Evolutionary conservation across 768 basidiomycete genomes (phyloP), one percentile per base, ranked within the genome.

Genomic region (Suillus fuscotomentosus): DNA sequence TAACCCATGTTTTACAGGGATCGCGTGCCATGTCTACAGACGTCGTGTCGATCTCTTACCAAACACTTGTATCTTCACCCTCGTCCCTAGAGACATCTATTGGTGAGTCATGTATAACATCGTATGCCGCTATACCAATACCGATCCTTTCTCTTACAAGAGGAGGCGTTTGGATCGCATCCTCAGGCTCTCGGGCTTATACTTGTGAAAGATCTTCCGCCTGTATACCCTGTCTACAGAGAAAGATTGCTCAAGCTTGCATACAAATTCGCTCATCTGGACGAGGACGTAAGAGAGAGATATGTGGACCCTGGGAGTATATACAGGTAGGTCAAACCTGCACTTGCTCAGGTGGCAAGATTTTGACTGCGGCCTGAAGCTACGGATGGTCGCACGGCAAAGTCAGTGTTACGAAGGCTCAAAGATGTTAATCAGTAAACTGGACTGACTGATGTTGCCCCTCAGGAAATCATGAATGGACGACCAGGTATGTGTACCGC

Each of bases 381-480:
- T 98, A 95, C 75, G 97, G 97, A n/a, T 99, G 97, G 97, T 93
- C 91, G 51, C 93, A 97, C 77, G 97, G 97, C 62, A 97, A 98
- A 83, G 91, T 88, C 69, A 60, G 73, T 66, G 17, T 38, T 11
- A 20, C 36, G 22, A 39, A 22, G 22, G 47, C 36, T 55, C 20
- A 24, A n/a, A 24, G 43, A 22, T 17, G 20, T 27, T 20, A 2
- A 10, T 41, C 24, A 17, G 42, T 17, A 13, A 22, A 59, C 2
- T 43, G 41, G 27, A 59, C 41, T 59, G 11, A 59, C 57, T 42
- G 22, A 57, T 57, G 1, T 11, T 10, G 10, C 41, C 22, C 1
- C 41, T 41, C 62, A 93, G 88, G 97, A 98, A 82, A 87, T 96
- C 54, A 97, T 98, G 95, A 98, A 98, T 71, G 96, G 96, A 38